Base-by-base conservation (phyloP, 1,139 yeast genomes). In the Kodamaea derodonti region DNA sequence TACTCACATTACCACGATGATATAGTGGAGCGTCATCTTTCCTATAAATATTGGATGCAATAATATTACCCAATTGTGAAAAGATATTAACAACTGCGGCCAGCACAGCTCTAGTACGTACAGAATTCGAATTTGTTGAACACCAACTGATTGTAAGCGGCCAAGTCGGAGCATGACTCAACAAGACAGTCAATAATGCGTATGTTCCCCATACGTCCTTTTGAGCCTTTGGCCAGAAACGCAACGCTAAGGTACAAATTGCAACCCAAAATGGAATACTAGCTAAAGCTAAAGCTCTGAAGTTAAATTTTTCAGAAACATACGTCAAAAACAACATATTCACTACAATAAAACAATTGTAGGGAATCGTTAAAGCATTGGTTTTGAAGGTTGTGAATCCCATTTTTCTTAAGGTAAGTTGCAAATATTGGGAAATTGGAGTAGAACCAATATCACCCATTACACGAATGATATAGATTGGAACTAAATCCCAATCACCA, bases 401-500 rank as follows among this genome's bases (percentile, higher is more conserved):
- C 43, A 50, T 42, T 20, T 44, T 37, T 25, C 51, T 39, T 15
- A 43, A 42, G 14, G 42, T 35, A 14, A 50, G 31, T 24, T 46
- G 46, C 30, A 50, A 30, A 38, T 49, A 49, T 20, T 31, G 41
- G 12, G 37, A 31, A 7, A 41, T 42, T 12, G 51, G 51, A 4
- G 41, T 15, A 7, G 46, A 32, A 14, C 46, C 44, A 27, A 46
- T 42, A 22, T 47, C 51, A 4, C 34, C 42, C 8, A 54, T 34
- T 9, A 53, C 27, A 3, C 59, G 47, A 14, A 49, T 39, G 11
- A 37, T 27, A 27, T 54, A 54, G 14, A 54, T 43, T 7, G 57
- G 58, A 38, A 52, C 38, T 41, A 54, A 41, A 35, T 58, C 62
- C 28, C 48, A 51, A 36, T 57, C 58, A 12, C 42, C 37, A 13